Evolutionary conservation across 2,329 filamentous ascomycete species (phyloP), one percentile per base, ranked within the genome.

Genomic region (Cordyceps cicadae): DNA sequence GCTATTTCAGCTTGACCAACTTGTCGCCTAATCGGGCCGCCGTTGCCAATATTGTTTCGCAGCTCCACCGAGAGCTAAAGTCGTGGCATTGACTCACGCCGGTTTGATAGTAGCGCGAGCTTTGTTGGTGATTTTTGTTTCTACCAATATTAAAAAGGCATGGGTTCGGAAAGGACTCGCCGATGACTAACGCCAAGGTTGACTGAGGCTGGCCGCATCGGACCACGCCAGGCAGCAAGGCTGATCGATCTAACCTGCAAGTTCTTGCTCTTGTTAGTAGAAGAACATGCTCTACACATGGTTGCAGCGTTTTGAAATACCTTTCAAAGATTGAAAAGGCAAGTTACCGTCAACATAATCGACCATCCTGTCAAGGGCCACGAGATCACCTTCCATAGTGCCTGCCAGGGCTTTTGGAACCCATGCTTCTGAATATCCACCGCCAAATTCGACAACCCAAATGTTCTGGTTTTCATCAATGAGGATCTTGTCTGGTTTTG

Each of bases 41-140:
- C 34, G 34, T 14, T 37, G 34, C 34, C 34, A 37, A 14, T 37
- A 37, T 14, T 37, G 34, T 14, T 21, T 5, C 43, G 14, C n/a
- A 50, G 32, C 21, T 17, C 34, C 24, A 50, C 32, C 19, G 19
- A 49, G 3, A 6, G 15, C 5, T 3, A 14, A 19, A 11, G 2
- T 41, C 19, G 32, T 48, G 48, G 39, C 26, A 24, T 52, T 59
- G 56, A 59, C 46, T 52, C 56, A 45, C 37, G 56, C 56, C 48
- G 48, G 34, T 37, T 12, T 37, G 12, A 7, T 21, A 52, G 45
- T 34, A 3, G 24, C 39, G 34, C 48, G n/a, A 32, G 56, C 48
- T 37, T 58, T 17, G 7, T 21, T 21, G 8, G 7, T n/a, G 53
- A 41, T 34, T 34, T 34, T 8, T 37, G 3, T 37, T 37, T 37